A percentile compares a stretch with the other conserved stretches of the same genome.
Conservation (phyloP, 1,284 basidiomycete species). For the Coriolopsis trogii region DNA sequence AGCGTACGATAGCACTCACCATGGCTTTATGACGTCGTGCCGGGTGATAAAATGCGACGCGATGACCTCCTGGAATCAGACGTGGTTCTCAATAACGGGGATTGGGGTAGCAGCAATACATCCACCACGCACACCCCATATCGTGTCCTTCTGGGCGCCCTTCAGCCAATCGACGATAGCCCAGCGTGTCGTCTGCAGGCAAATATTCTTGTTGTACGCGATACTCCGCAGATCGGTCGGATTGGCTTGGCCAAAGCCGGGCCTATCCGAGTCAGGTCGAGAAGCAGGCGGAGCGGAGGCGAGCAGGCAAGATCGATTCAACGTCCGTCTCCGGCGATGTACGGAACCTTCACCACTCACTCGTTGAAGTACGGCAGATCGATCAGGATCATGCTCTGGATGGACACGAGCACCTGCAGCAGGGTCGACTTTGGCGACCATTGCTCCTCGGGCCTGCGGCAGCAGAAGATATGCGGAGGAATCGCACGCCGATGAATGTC, state of each 20-base stretch:
- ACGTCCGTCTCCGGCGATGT: too few species aligned
- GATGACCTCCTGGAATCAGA: constrained; percentile 54
- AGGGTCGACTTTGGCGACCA: constrained; percentile 57
- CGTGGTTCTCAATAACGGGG: too few species aligned
- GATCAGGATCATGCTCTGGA: constrained; percentile 60
- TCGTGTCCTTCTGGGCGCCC: constrained; percentile 43
- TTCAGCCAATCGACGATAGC: constrained; percentile 55
- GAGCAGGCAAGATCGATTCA: too few species aligned
- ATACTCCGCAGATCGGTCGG: constrained; percentile 38
- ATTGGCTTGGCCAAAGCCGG: constrained; percentile 48
- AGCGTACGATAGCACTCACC: constrained; percentile 34
- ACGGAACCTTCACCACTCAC: constrained; percentile 34
- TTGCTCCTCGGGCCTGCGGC: constrained; percentile 51
- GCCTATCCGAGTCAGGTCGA: constrained; percentile 35
- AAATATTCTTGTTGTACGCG: constrained; percentile 47
- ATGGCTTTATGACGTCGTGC: constrained; percentile 42
- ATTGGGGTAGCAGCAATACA: too few species aligned
- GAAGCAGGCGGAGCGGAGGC: not conserved
- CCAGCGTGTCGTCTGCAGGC: constrained; percentile 47
- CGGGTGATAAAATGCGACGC: constrained; percentile 49
- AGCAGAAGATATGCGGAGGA: not conserved
- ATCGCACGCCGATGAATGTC: not conserved
- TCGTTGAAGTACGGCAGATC: constrained; percentile 61
- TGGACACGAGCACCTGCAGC: constrained; percentile 56
- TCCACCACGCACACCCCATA: constrained; percentile 48